Conservation (phyloP, 257 asterid genomes). For the Lycium ferocissimum region DNA sequence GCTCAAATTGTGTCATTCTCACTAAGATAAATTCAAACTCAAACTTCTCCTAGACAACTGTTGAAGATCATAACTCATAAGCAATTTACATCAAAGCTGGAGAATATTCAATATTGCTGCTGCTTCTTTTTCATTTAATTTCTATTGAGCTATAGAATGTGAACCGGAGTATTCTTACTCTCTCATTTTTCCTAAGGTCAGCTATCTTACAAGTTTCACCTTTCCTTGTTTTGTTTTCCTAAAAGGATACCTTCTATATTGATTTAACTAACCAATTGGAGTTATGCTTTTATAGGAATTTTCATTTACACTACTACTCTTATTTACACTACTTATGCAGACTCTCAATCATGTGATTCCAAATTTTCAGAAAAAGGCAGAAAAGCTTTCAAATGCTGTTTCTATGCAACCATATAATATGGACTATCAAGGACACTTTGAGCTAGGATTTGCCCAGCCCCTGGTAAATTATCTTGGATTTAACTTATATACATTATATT, state of each 20-base stretch:
- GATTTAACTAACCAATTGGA: neutral
- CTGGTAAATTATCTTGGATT: conserved; percentile 3
- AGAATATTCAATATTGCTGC: neutral
- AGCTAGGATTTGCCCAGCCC: conserved; percentile 28
- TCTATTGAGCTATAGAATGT: neutral
- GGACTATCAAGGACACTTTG: conserved; percentile 27
- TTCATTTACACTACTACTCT: neutral
- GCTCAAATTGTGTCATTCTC: neutral
- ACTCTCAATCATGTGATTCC: conserved; percentile 27
- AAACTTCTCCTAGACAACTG: neutral
- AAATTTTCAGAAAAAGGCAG: neutral
- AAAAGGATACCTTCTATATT: neutral
- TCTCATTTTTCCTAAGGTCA: neutral
- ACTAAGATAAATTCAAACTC: neutral
- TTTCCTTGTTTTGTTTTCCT: no score
- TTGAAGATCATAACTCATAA: neutral
- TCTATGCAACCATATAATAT: neutral
- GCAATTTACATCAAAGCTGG: neutral
- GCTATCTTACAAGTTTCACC: neutral
- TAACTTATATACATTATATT: neutral
- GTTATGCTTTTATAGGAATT: neutral
- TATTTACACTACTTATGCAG: neutral
- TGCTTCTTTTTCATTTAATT: neutral
- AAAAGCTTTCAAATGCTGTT: conserved; percentile 15
- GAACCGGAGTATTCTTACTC: no score